Base-by-base conservation (phyloP, 2,329 filamentous ascomycete genomes). In the Aureobasidium pullulans region DNA sequence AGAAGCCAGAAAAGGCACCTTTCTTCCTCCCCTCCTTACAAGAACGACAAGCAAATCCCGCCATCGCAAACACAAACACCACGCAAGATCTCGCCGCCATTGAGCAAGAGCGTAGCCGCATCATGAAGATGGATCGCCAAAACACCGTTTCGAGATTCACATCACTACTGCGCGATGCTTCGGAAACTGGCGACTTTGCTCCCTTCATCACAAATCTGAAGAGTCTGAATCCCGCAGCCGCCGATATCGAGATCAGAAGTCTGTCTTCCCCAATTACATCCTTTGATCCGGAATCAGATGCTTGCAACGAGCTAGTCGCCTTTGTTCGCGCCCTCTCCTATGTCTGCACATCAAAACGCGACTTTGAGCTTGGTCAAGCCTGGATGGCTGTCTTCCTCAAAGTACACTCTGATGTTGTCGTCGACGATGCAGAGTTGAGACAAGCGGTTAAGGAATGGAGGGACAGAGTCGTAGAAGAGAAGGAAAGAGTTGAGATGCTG, bases 311-410 rank as follows among this genome's bases (percentile, higher is more conserved):
- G 72, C 76, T 96, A 16, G 77, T 86, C 0, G 80, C 85, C 57
- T 99, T 99, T 69, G 85, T 97, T 54, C 73, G 77, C n/a, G 91
- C 91, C 1, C 74, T 99, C 59, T 95, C 89, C 0, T 79, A 77
- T 57, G 81, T 88, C 11, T 76, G 97, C 56, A 75, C 77, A 44
- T 78, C 83, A 53, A 84, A 86, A 64, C 83, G 83, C 49, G 94
- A 97, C 72, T 99, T 96, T 72, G 94, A 99, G 74, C 80, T 99
- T 40, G 88, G 90, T 15, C 92, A 97, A 73, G 90, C 91, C 0
- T 99, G 94, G 93, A 97, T 99, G 91, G 86, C 88, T 1, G 93
- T 97, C 1, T 96, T 97, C 68, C 71, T 99, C 61, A 83, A 86
- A 49, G 76, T 96, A 42, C 93, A 97, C 72, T 81, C 80, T 6